Conservation (phyloP, 129 eudicot species). For the Calendula officinalis region DNA sequence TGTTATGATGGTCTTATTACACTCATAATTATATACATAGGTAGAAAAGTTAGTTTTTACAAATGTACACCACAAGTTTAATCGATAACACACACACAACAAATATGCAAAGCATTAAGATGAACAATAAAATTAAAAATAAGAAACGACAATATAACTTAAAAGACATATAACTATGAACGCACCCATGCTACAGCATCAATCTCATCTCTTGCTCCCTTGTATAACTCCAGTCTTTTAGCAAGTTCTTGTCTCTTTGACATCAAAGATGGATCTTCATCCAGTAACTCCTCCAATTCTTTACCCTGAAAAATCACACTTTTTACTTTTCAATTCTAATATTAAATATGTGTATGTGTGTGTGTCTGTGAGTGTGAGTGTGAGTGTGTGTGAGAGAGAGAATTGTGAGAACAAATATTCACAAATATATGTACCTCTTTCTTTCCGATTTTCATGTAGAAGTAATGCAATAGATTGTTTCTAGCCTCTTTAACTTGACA, state of each 20-base stretch:
- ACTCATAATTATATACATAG: slow-evolving; percentile 9
- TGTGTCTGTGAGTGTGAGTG: too few relatives aligned
- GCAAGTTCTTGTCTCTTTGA: slow-evolving; percentile 66
- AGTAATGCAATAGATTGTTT: slow-evolving; percentile 65
- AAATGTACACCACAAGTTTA: slow-evolving; percentile 3
- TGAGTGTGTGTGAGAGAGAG: too few relatives aligned
- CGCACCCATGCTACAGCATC: slow-evolving; percentile 74
- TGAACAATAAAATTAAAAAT: not conserved
- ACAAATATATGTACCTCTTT: slow-evolving; percentile 59
- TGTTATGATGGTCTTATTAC: not conserved
- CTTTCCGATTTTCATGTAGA: slow-evolving; percentile 80
- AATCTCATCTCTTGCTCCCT: slow-evolving; percentile 78
- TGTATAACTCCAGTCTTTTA: slow-evolving; percentile 73
- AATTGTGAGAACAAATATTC: not conserved
- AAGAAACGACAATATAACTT: slow-evolving; percentile 6
- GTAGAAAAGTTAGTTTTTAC: slow-evolving; percentile 17
- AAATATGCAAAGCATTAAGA: slow-evolving; percentile 7
- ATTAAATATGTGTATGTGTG: too few relatives aligned
- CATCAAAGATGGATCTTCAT: slow-evolving; percentile 92
- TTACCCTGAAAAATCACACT: slow-evolving; percentile 48
- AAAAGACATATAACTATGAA: slow-evolving; percentile 21
- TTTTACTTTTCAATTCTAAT: too few relatives aligned
- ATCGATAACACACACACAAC: slow-evolving; percentile 15
- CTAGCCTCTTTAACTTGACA: slow-evolving; percentile 96
- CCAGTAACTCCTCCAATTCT: slow-evolving; percentile 61